These are phyloP conservation scores for Inga oerstediana DNA, from an alignment of 306 rosid species.

Conservation along the genomic window DNA sequence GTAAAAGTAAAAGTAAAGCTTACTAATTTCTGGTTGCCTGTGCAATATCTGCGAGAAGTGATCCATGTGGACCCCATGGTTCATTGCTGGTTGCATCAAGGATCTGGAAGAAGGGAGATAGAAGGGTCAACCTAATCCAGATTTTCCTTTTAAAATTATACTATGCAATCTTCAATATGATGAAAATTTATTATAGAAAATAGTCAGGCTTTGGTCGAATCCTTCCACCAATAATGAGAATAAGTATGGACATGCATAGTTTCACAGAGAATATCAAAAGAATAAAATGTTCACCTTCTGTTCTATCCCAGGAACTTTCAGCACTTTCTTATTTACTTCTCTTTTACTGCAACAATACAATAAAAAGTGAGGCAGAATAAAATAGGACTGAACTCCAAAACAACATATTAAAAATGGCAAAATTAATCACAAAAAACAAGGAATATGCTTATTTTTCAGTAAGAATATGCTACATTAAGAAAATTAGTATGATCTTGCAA, in stretches of 20 bases:
- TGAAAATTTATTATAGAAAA: not conserved
- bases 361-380: constrained; percentile 20
- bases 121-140: constrained; percentile 6
- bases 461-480: not conserved
- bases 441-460: not conserved
- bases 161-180: not conserved
- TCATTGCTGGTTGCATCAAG: constrained; percentile 99
- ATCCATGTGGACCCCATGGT: constrained; percentile 99
- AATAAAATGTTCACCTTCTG: constrained; percentile 73
- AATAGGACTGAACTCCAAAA: constrained; percentile 21
- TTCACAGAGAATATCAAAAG: constrained; percentile 18
- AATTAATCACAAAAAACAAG: not conserved
- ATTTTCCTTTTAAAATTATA: constrained; percentile 16
- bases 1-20: constrained; percentile 42
- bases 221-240: not conserved
- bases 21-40: constrained; percentile 91
- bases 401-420: constrained; percentile 23
- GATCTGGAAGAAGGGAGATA: constrained; percentile 53
- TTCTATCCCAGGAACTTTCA: constrained; percentile 96
- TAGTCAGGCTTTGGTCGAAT: constrained; percentile 4
- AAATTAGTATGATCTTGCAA: not conserved
- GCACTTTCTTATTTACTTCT: constrained; percentile 94
- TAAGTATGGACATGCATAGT: constrained; percentile 6
- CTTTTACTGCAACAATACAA: constrained; percentile 72
- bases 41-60: constrained; percentile 96